phyloP scores from a whole-genome alignment of 495 filamentous ascomycete genomes.

The Durotheca rogersii region DNA sequence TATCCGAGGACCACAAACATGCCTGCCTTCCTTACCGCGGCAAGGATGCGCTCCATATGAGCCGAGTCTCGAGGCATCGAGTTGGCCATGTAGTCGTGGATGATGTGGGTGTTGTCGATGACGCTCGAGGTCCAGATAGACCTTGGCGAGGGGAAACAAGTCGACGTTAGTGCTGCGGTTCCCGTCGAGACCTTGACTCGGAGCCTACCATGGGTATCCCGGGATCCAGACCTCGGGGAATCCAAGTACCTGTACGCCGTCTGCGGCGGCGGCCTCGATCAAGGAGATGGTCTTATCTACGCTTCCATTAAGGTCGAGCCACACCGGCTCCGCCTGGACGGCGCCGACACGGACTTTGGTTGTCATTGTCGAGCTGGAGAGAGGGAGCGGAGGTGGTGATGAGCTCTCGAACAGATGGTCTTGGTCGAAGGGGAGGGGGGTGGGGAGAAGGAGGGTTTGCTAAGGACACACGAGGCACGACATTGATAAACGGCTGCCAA shows the following conservation, averaged over 20 bases:
- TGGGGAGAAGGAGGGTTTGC: no score
- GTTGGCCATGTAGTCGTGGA: constrained; percentile 52
- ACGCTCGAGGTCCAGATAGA: constrained; percentile 38
- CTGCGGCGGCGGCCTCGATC: constrained; percentile 52
- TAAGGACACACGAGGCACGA: neutral
- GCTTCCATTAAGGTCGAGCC: constrained; percentile 53
- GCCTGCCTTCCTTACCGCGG: constrained; percentile 40
- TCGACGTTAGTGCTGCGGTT: constrained; percentile 24
- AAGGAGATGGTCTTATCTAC: constrained; percentile 55
- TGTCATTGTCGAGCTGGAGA: constrained; percentile 22
- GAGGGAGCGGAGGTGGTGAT: neutral
- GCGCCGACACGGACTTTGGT: constrained; percentile 44
- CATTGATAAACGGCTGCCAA: constrained; percentile 14
- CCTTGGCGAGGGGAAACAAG: constrained; percentile 28
- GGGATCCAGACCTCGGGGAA: constrained; percentile 61
- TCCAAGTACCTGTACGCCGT: constrained; percentile 52
- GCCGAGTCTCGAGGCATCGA: constrained; percentile 47
- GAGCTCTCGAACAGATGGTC: no score
- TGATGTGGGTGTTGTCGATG: constrained; percentile 46
- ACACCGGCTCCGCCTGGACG: constrained; percentile 55
- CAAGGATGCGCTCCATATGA: constrained; percentile 51
- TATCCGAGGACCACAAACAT: constrained; percentile 57
- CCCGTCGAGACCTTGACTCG: constrained; percentile 33
- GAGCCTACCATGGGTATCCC: constrained; percentile 58
- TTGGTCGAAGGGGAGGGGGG: no score